Percentiles rank a stretch among this genome's conserved stretches.
phyloP scores from a whole-genome alignment of 2,329 filamentous ascomycete species.

The Xylaria digitata region DNA sequence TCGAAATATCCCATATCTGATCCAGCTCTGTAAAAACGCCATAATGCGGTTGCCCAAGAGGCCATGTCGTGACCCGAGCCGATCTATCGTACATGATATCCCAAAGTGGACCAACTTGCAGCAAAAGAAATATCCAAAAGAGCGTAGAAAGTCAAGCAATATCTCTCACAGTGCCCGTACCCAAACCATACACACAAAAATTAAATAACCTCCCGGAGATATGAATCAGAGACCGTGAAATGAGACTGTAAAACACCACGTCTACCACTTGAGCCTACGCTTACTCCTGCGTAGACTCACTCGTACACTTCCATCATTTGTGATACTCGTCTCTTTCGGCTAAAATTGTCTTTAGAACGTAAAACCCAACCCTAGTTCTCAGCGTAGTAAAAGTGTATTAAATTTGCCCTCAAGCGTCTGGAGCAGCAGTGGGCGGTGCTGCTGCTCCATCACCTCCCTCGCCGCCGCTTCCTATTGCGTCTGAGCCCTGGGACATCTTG shows the following conservation, averaged over 20 bases:
- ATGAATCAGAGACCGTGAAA: background rate
- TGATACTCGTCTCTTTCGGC: slow-evolving; percentile 9
- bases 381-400: background rate
- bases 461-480: slow-evolving; percentile 12
- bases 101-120: background rate
- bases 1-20: slow-evolving; percentile 2
- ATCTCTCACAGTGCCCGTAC: background rate
- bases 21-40: slow-evolving; percentile 7
- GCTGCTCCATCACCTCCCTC: slow-evolving; percentile 15
- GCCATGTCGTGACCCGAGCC: background rate
- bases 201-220: slow-evolving; percentile 1
- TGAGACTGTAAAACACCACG: slow-evolving; percentile 11
- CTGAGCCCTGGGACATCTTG: slow-evolving; percentile 36
- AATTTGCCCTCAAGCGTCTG: slow-evolving; percentile 13
- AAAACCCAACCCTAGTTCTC: background rate
- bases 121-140: background rate
- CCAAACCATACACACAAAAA: slow-evolving; percentile 7
- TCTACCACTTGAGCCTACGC: slow-evolving; percentile 1
- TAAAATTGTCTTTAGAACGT: background rate
- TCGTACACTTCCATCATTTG: background rate
- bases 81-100: slow-evolving; percentile 17
- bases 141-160: slow-evolving; percentile 11
- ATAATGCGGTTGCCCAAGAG: background rate
- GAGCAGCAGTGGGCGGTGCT: slow-evolving; percentile 18
- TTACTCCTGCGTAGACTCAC: slow-evolving; percentile 1